These are phyloP conservation scores for Sistotremastrum niveocremeum DNA, from an alignment of 768 basidiomycete species.

Conservation along the genomic window DNA sequence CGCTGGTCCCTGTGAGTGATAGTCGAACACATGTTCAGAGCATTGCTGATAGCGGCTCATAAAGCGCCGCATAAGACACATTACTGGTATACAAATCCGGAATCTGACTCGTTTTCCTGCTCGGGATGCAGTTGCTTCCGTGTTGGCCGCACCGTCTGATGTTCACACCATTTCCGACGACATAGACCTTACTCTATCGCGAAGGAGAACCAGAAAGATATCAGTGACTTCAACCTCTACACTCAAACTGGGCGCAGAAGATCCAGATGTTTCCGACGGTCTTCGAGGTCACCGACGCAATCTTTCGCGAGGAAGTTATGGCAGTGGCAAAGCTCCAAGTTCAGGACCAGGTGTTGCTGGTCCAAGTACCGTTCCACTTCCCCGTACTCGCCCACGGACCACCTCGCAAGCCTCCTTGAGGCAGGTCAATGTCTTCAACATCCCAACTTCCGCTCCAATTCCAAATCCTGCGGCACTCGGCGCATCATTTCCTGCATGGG, in stretches of 20 bases:
- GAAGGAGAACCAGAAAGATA: conserved; percentile 44
- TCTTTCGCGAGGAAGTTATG: conserved; percentile 23
- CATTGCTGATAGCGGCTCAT: too few relatives aligned
- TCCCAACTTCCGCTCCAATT: not conserved
- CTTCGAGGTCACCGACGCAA: conserved; percentile 9
- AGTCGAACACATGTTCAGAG: too few relatives aligned
- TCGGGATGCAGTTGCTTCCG: conserved; percentile 65
- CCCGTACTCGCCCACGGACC: conserved; percentile 9
- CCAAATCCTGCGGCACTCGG: not conserved
- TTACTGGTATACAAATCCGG: conserved; percentile 57
- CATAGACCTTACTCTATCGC: conserved; percentile 44
- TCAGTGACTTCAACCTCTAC: conserved; percentile 46
- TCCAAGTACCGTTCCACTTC: conserved; percentile 11
- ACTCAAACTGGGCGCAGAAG: conserved; percentile 30
- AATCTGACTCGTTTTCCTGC: conserved; percentile 79
- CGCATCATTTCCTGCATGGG: not conserved
- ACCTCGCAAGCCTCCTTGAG: not conserved
- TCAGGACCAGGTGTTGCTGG: conserved; percentile 19
- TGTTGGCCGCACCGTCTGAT: conserved; percentile 52
- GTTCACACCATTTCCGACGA: conserved; percentile 56
- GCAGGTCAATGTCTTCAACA: not conserved
- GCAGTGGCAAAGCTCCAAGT: conserved; percentile 32
- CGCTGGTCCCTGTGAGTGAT: too few relatives aligned
- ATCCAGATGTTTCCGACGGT: conserved; percentile 25
- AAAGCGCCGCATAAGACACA: conserved; percentile 60